Evolutionary conservation across 805 yeast species (phyloP).

Genomic region (Kuraishia molischiana): DNA sequence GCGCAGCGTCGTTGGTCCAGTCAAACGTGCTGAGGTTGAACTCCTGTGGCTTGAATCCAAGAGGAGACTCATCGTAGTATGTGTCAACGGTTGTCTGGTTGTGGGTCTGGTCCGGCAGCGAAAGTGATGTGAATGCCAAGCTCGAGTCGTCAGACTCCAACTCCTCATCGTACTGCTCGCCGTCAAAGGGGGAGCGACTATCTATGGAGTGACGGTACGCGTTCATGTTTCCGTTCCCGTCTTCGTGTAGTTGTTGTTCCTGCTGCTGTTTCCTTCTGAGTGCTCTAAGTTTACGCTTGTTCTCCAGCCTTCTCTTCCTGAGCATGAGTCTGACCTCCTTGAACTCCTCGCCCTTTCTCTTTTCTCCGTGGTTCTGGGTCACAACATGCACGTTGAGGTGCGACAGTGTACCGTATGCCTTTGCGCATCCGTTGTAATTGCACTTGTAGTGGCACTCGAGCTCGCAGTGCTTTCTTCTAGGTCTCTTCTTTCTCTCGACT

Average conservation of each 20-base stretch:
- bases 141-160: no score
- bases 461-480: constrained; percentile 44
- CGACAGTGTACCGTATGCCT: constrained; percentile 51
- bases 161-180: no score
- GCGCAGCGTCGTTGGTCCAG: neutral
- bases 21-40: neutral
- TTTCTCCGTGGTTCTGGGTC: constrained; percentile 43
- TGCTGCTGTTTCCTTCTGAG: constrained; percentile 8
- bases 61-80: neutral
- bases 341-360: constrained; percentile 46
- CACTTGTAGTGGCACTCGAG: constrained; percentile 46
- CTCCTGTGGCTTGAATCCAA: neutral
- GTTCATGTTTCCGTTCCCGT: constrained; percentile 2
- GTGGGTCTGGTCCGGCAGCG: neutral
- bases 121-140: no score
- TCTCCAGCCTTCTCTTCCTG: constrained; percentile 20
- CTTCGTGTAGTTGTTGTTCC: constrained; percentile 1
- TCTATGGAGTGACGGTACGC: no score
- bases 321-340: constrained; percentile 34
- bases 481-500: constrained; percentile 30
- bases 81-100: neutral
- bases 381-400: constrained; percentile 48
- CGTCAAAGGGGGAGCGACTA: constrained; percentile 1
- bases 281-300: constrained; percentile 10
- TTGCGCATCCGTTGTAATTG: constrained; percentile 33